Conservation (phyloP, 2,329 filamentous ascomycete genomes). For the Pseudogymnoascus sp. region DNA sequence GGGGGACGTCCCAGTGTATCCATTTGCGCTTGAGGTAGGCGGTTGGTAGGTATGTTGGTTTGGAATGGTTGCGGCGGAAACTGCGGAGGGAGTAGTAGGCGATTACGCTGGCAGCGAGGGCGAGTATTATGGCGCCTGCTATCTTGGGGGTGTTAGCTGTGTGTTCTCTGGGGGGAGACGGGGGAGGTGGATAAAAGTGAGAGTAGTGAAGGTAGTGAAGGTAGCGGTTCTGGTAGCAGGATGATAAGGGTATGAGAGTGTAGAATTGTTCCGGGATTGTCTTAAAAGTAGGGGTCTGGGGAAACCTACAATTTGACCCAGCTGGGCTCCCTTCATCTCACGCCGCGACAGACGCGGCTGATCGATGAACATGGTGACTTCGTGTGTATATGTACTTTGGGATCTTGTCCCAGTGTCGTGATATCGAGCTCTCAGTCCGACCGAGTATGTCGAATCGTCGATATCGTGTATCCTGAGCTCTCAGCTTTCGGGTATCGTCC, state of each 20-base stretch:
- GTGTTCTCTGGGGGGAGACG: neutral
- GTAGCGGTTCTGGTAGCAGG: neutral
- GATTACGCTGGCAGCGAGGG: neutral
- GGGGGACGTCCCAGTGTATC: slow-evolving; percentile 32
- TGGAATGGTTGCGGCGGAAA: slow-evolving; percentile 34
- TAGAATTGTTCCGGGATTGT: neutral
- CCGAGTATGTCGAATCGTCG: neutral
- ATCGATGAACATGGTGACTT: neutral
- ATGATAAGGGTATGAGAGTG: neutral
- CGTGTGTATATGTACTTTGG: neutral
- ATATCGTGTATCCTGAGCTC: neutral
- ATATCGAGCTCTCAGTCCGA: neutral
- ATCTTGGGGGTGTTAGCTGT: neutral
- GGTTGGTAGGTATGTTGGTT: slow-evolving; percentile 43
- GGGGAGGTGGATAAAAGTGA: neutral
- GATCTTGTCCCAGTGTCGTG: neutral
- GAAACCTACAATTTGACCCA: neutral
- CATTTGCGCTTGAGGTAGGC: slow-evolving; percentile 36
- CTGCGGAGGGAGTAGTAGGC: slow-evolving; percentile 22
- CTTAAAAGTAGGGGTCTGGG: slow-evolving; percentile 7
- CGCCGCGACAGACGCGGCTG: slow-evolving; percentile 1
- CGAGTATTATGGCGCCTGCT: neutral
- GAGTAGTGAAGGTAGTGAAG: neutral
- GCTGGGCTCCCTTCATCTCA: neutral
- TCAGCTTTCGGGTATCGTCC: neutral